These are phyloP conservation scores for Entomortierella beljakovae DNA, from an alignment of 192 early-diverging fungal genomes.

Conservation along the genomic window DNA sequence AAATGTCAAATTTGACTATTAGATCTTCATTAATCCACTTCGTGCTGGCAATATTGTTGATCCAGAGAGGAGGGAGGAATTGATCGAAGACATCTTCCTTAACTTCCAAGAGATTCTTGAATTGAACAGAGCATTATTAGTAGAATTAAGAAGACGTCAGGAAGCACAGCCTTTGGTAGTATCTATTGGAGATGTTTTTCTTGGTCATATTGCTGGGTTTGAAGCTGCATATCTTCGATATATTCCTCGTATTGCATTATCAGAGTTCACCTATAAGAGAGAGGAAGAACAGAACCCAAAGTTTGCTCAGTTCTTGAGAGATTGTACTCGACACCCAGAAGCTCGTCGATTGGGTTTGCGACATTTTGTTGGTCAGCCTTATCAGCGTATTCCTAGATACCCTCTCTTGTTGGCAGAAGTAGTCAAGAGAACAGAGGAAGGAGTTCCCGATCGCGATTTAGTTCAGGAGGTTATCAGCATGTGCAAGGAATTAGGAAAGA, in stretches of 20 bases:
- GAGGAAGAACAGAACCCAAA: slow-evolving; percentile 75
- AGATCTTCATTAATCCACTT: slow-evolving; percentile 73
- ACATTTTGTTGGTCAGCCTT: slow-evolving; percentile 88
- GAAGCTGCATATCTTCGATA: slow-evolving; percentile 82
- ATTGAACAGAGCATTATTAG: slow-evolving; percentile 70
- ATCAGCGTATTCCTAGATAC: slow-evolving; percentile 88
- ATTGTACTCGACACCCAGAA: slow-evolving; percentile 73
- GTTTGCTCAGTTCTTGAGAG: slow-evolving; percentile 83
- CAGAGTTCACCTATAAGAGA: slow-evolving; percentile 82
- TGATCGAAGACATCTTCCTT: slow-evolving; percentile 83
- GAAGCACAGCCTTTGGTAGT: slow-evolving; percentile 75
- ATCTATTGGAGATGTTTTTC: slow-evolving; percentile 86
- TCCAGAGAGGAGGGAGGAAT: slow-evolving; percentile 66
- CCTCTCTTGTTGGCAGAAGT: slow-evolving; percentile 86
- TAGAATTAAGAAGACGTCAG: slow-evolving; percentile 72
- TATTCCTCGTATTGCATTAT: slow-evolving; percentile 83
- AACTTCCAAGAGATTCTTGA: slow-evolving; percentile 74
- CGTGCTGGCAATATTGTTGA: slow-evolving; percentile 70
- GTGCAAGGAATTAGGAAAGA: slow-evolving; percentile 76
- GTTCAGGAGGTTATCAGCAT: slow-evolving; percentile 77
- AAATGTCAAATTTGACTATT: neutral
- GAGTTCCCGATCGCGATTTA: slow-evolving; percentile 77
- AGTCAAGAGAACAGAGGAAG: slow-evolving; percentile 81
- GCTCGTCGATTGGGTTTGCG: slow-evolving; percentile 84
- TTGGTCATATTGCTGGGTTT: slow-evolving; percentile 74